Evolutionary conservation across 352 stramenopile species (phyloP).

Genomic region (Phytopythium litorale): DNA sequence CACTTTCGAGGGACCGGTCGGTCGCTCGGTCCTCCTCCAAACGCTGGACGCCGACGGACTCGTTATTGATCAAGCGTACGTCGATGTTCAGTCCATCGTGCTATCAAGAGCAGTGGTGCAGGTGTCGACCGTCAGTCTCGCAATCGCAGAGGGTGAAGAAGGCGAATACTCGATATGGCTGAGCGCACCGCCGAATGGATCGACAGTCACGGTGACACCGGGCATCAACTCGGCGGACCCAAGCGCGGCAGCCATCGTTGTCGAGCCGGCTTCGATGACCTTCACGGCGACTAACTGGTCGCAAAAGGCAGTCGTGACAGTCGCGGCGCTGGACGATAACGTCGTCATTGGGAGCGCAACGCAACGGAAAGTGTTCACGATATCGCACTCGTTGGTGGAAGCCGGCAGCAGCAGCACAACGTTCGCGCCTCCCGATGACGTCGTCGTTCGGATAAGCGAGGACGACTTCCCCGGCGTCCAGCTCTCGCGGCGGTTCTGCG

Average conservation of each 20-base stretch:
- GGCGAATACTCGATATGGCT: conserved; percentile 38
- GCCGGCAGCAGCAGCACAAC: conserved; percentile 10
- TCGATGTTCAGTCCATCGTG: conserved; percentile 28
- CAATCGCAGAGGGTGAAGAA: conserved; percentile 24
- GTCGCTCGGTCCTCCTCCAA: conserved; percentile 36
- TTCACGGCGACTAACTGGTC: conserved; percentile 54
- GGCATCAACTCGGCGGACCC: conserved; percentile 3
- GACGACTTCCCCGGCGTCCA: conserved; percentile 51
- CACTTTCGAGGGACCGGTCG: conserved; percentile 50
- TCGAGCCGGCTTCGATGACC: conserved; percentile 26
- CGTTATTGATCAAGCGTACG: conserved; percentile 52
- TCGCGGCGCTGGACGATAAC: conserved; percentile 21
- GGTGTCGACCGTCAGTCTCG: conserved; percentile 22
- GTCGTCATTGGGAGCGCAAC: conserved; percentile 15
- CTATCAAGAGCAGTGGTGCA: conserved; percentile 38
- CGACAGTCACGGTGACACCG: conserved; percentile 14
- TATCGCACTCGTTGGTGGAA: conserved; percentile 22
- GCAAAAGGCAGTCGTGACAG: conserved; percentile 18
- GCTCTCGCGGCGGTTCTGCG: conserved; percentile 41
- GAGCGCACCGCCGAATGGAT: conserved; percentile 29
- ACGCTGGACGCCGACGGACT: conserved; percentile 32
- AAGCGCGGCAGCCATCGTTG: neutral
- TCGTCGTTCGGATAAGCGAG: conserved; percentile 42
- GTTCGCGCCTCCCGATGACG: conserved; percentile 25
- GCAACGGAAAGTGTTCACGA: conserved; percentile 10